phyloP scores from a whole-genome alignment of 2,329 filamentous ascomycete species.

The Nemania diffusa region DNA sequence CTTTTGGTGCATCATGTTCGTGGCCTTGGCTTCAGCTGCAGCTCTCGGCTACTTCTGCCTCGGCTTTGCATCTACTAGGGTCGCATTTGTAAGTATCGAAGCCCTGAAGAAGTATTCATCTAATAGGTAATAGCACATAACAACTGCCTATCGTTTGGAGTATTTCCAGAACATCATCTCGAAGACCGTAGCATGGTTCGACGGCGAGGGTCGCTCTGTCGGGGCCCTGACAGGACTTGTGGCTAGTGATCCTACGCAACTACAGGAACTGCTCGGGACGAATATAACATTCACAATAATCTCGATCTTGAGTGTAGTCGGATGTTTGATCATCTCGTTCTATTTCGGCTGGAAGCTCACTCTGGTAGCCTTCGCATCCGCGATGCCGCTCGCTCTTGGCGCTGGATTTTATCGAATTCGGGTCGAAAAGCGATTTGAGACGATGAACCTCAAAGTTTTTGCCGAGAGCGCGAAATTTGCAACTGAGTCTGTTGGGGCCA shows the following conservation, averaged over 20 bases:
- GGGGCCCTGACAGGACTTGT: slow-evolving; percentile 68
- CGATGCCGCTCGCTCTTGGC: slow-evolving; percentile 61
- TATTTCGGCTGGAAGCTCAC: slow-evolving; percentile 81
- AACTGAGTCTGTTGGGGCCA: slow-evolving; percentile 77
- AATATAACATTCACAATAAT: slow-evolving; percentile 72
- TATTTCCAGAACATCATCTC: slow-evolving; percentile 69
- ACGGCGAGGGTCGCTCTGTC: slow-evolving; percentile 66
- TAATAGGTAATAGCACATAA: slow-evolving; percentile 52
- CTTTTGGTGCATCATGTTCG: slow-evolving; percentile 75
- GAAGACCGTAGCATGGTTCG: slow-evolving; percentile 69
- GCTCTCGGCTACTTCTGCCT: slow-evolving; percentile 66
- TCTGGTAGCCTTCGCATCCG: slow-evolving; percentile 71
- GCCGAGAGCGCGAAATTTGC: slow-evolving; percentile 78
- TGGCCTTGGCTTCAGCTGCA: slow-evolving; percentile 64
- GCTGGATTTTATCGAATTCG: slow-evolving; percentile 55
- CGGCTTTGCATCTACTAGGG: slow-evolving; percentile 57
- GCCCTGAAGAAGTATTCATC: not conserved
- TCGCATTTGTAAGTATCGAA: slow-evolving; percentile 53
- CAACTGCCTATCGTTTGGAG: slow-evolving; percentile 66
- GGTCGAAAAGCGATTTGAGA: slow-evolving; percentile 46
- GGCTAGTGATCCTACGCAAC: slow-evolving; percentile 65
- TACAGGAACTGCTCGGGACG: slow-evolving; percentile 70
- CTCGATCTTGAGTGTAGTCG: slow-evolving; percentile 72
- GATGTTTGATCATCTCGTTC: slow-evolving; percentile 74
- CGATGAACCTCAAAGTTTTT: slow-evolving; percentile 72